Evolutionary conservation across 768 basidiomycete species (phyloP).

Genomic region (Tulasnella sp.): DNA sequence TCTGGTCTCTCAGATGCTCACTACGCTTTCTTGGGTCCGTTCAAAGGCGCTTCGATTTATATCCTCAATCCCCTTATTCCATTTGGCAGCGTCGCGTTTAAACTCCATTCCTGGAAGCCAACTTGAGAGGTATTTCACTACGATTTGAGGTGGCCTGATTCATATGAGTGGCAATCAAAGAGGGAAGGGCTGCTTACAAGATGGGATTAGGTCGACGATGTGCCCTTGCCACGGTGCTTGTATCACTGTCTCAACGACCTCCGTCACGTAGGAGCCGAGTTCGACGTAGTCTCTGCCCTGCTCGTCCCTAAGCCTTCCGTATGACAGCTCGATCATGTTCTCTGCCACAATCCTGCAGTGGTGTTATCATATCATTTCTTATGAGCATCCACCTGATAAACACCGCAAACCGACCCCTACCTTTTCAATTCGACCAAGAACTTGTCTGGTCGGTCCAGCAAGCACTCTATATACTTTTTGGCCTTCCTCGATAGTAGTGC

Average conservation of each 20-base stretch:
- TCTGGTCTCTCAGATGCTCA: background rate
- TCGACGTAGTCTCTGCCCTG: background rate
- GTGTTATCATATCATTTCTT: no score
- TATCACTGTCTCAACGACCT: background rate
- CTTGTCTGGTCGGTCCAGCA: background rate
- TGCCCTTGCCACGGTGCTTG: no score
- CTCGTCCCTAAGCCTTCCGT: background rate
- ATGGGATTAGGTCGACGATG: background rate
- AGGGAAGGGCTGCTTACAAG: background rate
- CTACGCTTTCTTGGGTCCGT: background rate
- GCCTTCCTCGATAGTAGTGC: background rate
- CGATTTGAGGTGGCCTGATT: background rate
- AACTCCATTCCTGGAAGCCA: slow-evolving; percentile 4
- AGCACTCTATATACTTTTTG: background rate
- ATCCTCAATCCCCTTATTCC: background rate
- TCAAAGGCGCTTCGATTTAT: background rate
- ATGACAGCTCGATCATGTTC: background rate
- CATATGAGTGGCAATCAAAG: no score
- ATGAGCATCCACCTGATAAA: background rate
- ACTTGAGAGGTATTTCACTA: slow-evolving; percentile 3
- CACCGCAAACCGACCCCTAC: background rate
- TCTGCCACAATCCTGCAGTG: background rate
- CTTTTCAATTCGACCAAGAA: background rate
- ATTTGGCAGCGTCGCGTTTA: background rate
- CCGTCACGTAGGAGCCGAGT: background rate